Evolutionary conservation across 2,329 filamentous ascomycete species (phyloP).

Genomic region (Aphanoascus verrucosus): DNA sequence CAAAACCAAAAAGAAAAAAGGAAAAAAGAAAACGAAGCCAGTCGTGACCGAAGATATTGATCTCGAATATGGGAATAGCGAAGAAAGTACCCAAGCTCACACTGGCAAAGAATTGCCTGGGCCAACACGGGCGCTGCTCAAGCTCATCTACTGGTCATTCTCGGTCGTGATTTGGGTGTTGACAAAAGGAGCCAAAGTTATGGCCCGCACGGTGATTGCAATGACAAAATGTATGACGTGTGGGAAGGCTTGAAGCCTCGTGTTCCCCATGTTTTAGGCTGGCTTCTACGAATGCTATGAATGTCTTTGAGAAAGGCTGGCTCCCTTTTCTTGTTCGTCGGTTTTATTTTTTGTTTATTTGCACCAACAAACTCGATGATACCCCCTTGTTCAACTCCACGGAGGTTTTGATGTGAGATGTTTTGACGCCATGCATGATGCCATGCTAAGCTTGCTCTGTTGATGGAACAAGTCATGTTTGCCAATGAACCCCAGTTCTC

Average conservation of each 20-base stretch:
- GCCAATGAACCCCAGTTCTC: no score
- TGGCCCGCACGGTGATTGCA: slow-evolving; percentile 34
- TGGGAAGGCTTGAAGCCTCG: slow-evolving; percentile 29
- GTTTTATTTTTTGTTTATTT: background rate
- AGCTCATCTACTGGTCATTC: slow-evolving; percentile 31
- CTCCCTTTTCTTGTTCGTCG: background rate
- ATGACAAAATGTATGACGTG: slow-evolving; percentile 33
- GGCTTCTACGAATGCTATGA: background rate
- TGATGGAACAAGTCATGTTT: no score
- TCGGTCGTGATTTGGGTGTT: slow-evolving; percentile 30
- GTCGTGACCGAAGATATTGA: slow-evolving; percentile 36
- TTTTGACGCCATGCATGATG: background rate
- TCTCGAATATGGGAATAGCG: slow-evolving; percentile 36
- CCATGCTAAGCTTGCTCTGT: background rate
- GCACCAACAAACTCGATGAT: background rate
- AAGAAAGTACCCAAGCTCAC: slow-evolving; percentile 26
- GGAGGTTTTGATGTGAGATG: slow-evolving; percentile 1
- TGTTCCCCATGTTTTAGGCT: background rate
- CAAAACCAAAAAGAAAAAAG: slow-evolving; percentile 20
- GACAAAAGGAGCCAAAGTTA: slow-evolving; percentile 30
- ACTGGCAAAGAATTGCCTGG: slow-evolving; percentile 34
- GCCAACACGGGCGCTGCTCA: slow-evolving; percentile 27
- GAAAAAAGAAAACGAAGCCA: slow-evolving; percentile 22
- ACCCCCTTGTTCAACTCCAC: background rate
- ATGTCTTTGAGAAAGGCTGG: background rate